A percentile compares a stretch with the other conserved stretches of the same genome.
Conservation (phyloP, 768 basidiomycete genomes). For the Lentinula lateritia region DNA sequence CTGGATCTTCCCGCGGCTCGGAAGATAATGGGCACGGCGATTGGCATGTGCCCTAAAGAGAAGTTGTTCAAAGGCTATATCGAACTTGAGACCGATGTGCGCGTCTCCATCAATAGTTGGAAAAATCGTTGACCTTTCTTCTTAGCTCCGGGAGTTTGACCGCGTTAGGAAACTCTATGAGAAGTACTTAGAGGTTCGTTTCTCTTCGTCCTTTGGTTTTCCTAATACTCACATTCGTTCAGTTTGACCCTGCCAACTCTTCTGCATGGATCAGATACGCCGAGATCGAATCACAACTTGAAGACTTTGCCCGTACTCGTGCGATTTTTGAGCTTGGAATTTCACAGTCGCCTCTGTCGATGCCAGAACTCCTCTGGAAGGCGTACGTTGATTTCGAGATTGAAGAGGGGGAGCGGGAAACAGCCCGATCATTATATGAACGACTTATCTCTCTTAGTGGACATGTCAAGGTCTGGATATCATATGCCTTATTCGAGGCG, state of each 20-base stretch:
- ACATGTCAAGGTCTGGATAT: constrained; percentile 97
- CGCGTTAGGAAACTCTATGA: constrained; percentile 87
- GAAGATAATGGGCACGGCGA: constrained; percentile 82
- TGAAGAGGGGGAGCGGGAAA: constrained; percentile 87
- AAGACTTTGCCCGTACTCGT: constrained; percentile 84
- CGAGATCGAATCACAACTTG: constrained; percentile 82
- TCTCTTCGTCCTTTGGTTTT: background rate
- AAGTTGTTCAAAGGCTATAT: constrained; percentile 95
- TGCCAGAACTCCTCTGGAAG: constrained; percentile 94
- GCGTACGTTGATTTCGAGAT: constrained; percentile 97
- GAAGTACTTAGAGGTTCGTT: constrained; percentile 83
- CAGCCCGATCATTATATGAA: constrained; percentile 83
- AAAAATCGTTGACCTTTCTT: background rate
- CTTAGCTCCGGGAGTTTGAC: constrained; percentile 89
- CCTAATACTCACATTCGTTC: background rate
- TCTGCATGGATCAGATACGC: constrained; percentile 96
- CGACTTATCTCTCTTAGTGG: constrained; percentile 79
- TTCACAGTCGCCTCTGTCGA: constrained; percentile 77
- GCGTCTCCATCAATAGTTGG: constrained; percentile 13
- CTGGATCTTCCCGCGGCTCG: constrained; percentile 80
- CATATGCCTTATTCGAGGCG: constrained; percentile 90
- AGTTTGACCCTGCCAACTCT: constrained; percentile 88
- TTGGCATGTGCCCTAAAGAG: constrained; percentile 97
- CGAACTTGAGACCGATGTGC: constrained; percentile 84
- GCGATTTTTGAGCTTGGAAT: constrained; percentile 93